Base-by-base conservation (phyloP, 768 basidiomycete genomes). In the Trametes meyenii region DNA sequence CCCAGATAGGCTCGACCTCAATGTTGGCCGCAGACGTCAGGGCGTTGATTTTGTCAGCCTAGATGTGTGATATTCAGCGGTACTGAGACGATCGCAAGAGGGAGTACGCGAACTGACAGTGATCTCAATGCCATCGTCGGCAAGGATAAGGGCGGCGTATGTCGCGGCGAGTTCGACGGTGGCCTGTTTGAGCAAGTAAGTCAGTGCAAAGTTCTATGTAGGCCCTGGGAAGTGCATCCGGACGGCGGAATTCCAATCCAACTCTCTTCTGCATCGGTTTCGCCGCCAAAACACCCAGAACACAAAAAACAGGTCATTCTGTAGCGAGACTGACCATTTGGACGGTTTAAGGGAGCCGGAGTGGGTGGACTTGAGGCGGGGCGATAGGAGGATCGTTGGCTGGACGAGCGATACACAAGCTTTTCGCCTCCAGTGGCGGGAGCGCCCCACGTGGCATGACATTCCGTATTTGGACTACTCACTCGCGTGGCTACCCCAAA, bases 101-200 rank as follows among this genome's bases (percentile, higher is more conserved):
- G 26, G 57, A 24, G 35, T 21, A 10, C 6, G 53, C 45, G n/a
- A 29, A 86, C 94, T 70, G 71, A 97, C 96, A 66, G 96, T 97
- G 74, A 99, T 98, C 83, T 98, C 96, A 72, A 96, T 79, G 70
- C 89, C 89, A 67, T 97, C 96, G 80, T 98, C 97, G 69, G 95
- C 96, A 74, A 98, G 94, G 79, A 98, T 98, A 72, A 99, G 90
- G 69, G 94, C 92, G 73, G 96, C 95, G 81, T 98, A 98, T 69
- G 95, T 91, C 65, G 95, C 82, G 69, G 95, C 94, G 74, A 96
- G 91, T 75, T 98, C 96, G 55, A 74, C 61, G 72, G 83, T 77
- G 73, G 83, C 81, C 83, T 83, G 63, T 48, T 17, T 17, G 42
- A 21, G 23, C 5, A 29, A 24, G 40, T 21, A 26, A 19, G 50